Conservation (phyloP, 805 yeast species). For the Candida montana region DNA sequence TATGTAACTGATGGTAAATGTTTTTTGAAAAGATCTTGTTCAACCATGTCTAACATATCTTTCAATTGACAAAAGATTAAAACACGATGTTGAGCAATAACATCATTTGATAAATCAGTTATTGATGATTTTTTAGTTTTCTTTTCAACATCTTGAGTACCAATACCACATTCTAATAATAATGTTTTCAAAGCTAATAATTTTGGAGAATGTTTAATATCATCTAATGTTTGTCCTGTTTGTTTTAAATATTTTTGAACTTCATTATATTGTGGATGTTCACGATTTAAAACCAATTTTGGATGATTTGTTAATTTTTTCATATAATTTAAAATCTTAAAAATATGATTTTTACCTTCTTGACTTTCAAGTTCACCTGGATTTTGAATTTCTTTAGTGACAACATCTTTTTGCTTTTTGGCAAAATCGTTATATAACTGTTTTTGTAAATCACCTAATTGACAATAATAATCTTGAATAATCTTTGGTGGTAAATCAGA, state of each 20-base stretch:
- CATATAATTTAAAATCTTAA: constrained; percentile 97
- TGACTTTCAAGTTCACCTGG: constrained; percentile 44
- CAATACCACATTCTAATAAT: constrained; percentile 87
- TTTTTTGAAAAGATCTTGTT: constrained; percentile 75
- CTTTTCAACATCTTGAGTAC: constrained; percentile 33
- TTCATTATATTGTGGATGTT: constrained; percentile 75
- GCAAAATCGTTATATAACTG: constrained; percentile 87
- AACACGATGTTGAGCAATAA: constrained; percentile 92
- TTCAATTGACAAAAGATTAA: constrained; percentile 92
- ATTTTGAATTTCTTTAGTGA: constrained; percentile 56
- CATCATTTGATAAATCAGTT: constrained; percentile 31
- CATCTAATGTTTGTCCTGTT: constrained; percentile 56
- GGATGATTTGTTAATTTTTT: constrained; percentile 97
- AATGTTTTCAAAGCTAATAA: constrained; percentile 74
- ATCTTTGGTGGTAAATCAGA: constrained; percentile 97
- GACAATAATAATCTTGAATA: constrained; percentile 97
- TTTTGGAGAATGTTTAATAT: constrained; percentile 87
- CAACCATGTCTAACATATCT: constrained; percentile 97
- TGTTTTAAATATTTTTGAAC: constrained; percentile 56
- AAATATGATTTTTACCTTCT: constrained; percentile 79
- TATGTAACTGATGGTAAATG: constrained; percentile 88
- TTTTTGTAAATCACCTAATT: constrained; percentile 84
- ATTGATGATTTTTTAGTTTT: constrained; percentile 24
- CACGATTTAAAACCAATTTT: constrained; percentile 73
- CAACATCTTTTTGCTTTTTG: constrained; percentile 69